Conservation (phyloP, 768 basidiomycete genomes). For the Termitomyces sp. region DNA sequence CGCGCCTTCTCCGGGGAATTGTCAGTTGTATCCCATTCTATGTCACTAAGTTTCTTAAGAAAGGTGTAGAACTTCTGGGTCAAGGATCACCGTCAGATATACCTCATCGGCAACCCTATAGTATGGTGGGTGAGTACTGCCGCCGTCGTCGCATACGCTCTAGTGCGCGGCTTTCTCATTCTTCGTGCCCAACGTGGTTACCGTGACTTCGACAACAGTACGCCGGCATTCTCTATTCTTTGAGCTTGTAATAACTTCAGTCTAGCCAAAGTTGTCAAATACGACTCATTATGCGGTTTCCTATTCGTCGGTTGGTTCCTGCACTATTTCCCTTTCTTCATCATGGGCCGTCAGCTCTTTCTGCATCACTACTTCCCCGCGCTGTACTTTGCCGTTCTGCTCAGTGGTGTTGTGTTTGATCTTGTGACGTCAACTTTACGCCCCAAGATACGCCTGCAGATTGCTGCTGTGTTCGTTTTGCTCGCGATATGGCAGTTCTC, state of each 20-base stretch:
- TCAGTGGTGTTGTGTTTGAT: constrained; percentile 77
- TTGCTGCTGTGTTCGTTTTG: constrained; percentile 68
- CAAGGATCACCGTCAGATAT: constrained; percentile 92
- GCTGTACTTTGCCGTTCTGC: constrained; percentile 86
- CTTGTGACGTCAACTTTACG: constrained; percentile 73
- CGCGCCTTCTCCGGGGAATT: constrained; percentile 85
- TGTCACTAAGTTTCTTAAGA: constrained; percentile 1
- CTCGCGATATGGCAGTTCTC: constrained; percentile 74
- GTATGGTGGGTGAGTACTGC: constrained; percentile 87
- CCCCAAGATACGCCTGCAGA: constrained; percentile 73
- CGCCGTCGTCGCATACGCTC: constrained; percentile 61
- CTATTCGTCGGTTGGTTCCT: constrained; percentile 87
- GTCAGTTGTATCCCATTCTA: constrained; percentile 41
- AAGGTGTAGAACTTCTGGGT: constrained; percentile 90
- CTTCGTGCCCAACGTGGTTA: constrained; percentile 88
- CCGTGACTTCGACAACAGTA: constrained; percentile 89
- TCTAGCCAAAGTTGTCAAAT: constrained; percentile 84
- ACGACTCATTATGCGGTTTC: constrained; percentile 87
- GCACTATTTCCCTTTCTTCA: constrained; percentile 96
- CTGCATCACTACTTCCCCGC: constrained; percentile 98
- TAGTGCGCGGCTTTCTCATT: constrained; percentile 71
- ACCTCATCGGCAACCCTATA: constrained; percentile 90
- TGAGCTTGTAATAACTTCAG: background rate
- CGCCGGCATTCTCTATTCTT: constrained; percentile 21
- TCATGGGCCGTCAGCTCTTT: constrained; percentile 97